Base-by-base conservation (phyloP, 2,329 filamentous ascomycete genomes). In the Zasmidium angulare region DNA sequence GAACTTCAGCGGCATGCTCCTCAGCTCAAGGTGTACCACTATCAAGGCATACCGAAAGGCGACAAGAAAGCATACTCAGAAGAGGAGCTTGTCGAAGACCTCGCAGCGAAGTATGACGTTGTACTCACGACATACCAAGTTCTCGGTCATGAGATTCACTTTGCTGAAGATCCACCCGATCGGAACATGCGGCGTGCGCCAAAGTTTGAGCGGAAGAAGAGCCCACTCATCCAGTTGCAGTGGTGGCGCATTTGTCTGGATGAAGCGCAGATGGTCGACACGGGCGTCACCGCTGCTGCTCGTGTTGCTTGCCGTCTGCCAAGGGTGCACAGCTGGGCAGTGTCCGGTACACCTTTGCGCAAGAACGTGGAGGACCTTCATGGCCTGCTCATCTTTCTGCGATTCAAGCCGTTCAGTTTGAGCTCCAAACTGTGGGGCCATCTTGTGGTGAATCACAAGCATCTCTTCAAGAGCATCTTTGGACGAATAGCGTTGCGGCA, bases 241-340 rank as follows among this genome's bases (percentile, higher is more conserved):
- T 98, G 91, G 92, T 97, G 92, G 91, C 84, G 93, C 46, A 85
- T 96, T 1, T 86, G 83, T 67, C 77, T 87, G 23, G 85, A 87
- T 65, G 85, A 92, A 88, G 78, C 93, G 0, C 95, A 99, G 70
- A 96, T 96, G 89, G 87, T 98, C 46, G 93, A 98, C 72, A 93
- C 86, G 65, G 91, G 92, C 31, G 87, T 96, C 2, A 93, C 86
- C 67, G 88, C 91, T 66, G 90, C 93, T 24, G 93, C 95, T 1
- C 85, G 82, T 50, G 86, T 97, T 14, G 92, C 92, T 36, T 85
- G 87, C 46, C 79, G 89, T 23, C 88, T 99, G 61, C 92, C 93
- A 48, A 84, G 95, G 24, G 77, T 90, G 63, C 93, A 96, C 75
- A 88, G 91, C 1, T 98, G 95, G 95, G 92, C 89, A 14, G 87